phyloP scores from a whole-genome alignment of 345 rosid species.

The Psidium friedrichsthalianum region DNA sequence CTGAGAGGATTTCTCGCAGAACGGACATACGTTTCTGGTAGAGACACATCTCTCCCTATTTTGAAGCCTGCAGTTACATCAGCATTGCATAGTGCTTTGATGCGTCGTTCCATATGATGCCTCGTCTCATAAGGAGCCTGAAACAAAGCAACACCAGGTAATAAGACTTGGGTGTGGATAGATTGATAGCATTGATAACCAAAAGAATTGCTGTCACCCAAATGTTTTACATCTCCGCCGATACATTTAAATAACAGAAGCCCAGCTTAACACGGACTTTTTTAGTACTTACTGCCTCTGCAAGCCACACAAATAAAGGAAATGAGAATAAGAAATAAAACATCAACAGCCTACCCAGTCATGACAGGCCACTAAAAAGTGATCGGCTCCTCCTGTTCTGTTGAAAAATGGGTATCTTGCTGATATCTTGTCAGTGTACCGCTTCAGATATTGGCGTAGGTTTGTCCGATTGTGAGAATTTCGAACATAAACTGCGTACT shows the following conservation, averaged over 20 bases:
- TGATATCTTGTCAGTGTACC: conserved; percentile 56
- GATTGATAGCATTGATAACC: background rate
- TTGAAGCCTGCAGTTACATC: conserved; percentile 79
- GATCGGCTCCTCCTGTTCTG: conserved; percentile 90
- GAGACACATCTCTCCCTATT: conserved; percentile 91
- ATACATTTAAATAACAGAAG: background rate
- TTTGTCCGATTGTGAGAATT: conserved; percentile 89
- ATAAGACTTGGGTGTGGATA: background rate
- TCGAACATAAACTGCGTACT: conserved; percentile 71
- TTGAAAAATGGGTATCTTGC: conserved; percentile 85
- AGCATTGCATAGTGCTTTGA: conserved; percentile 93
- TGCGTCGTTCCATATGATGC: conserved; percentile 96
- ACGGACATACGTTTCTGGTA: conserved; percentile 92
- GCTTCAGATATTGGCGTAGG: conserved; percentile 58
- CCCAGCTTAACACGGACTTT: background rate
- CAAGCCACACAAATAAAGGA: background rate
- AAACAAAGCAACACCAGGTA: background rate
- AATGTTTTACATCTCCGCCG: background rate
- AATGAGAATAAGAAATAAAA: background rate
- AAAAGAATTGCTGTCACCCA: background rate
- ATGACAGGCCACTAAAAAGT: conserved; percentile 94
- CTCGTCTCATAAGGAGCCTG: conserved; percentile 99
- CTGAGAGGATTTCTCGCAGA: conserved; percentile 82
- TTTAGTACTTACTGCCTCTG: background rate
- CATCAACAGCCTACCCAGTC: conserved; percentile 65